Conservation (phyloP, 352 stramenopile species). For the Pythium utonaiense region DNA sequence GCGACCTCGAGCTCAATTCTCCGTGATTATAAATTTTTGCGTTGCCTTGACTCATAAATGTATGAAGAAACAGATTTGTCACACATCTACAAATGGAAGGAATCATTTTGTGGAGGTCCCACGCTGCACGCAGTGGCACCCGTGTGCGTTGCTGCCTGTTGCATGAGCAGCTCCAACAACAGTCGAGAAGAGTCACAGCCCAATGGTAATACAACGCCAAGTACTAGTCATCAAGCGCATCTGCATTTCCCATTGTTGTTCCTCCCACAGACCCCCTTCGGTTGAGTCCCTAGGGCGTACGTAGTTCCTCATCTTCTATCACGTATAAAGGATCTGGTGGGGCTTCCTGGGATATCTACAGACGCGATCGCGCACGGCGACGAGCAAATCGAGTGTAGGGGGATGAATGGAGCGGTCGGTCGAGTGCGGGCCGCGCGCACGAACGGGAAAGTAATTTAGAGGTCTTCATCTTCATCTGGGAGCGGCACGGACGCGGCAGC, state of each 20-base stretch:
- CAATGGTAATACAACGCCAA: too few species aligned
- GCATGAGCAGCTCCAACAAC: too few species aligned
- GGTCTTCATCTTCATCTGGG: slow-evolving; percentile 97
- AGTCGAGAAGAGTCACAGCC: too few species aligned
- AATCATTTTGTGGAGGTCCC: background rate
- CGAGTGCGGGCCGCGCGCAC: slow-evolving; percentile 10
- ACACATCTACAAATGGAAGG: background rate
- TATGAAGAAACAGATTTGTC: too few species aligned
- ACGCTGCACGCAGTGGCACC: too few species aligned
- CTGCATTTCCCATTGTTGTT: slow-evolving; percentile 22
- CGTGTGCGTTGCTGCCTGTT: too few species aligned
- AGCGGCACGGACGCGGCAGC: slow-evolving; percentile 90
- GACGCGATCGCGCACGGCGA: slow-evolving; percentile 17
- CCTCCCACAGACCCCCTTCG: slow-evolving; percentile 16
- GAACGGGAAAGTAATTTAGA: slow-evolving; percentile 75
- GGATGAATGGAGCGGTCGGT: slow-evolving; percentile 5
- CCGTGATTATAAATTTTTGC: background rate
- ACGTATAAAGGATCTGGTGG: slow-evolving; percentile 16
- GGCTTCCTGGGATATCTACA: slow-evolving; percentile 4
- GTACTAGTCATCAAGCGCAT: slow-evolving; percentile 17
- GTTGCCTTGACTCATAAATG: background rate
- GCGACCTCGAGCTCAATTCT: background rate
- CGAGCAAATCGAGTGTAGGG: background rate
- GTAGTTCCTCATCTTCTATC: slow-evolving; percentile 21
- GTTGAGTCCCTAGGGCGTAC: slow-evolving; percentile 4